Evolutionary conservation across 768 basidiomycete species (phyloP), one percentile per base, ranked within the genome.

Genomic region (Pisolithus marmoratus): DNA sequence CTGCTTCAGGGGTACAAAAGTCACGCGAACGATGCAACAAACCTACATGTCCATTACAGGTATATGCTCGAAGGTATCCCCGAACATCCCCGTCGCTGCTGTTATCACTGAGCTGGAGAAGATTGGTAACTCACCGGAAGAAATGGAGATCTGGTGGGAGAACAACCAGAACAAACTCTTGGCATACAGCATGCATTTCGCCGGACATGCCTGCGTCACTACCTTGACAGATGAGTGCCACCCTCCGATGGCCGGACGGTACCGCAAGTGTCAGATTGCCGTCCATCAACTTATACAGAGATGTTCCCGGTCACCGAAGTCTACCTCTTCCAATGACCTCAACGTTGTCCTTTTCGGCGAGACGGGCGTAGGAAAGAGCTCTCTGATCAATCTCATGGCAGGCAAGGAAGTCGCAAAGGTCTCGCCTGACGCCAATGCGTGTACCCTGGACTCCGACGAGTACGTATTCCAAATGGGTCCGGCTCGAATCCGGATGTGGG

Each of bases 321-420:
- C 58, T 1, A 22, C 20, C 14, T 51, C 54, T 9, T 58, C 62
- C 3, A 61, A 55, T 19, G 60, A 62, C n/a, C 9, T 64, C 24
- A 62, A 74, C 45, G 56, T 74, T 31, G 52, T 76, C 17, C 38
- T 76, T 17, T 76, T 76, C 40, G 74, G 74, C 1, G 73, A 74
- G 54, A 66, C 64, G 0, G 70, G 72, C 17, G 41, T 51, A 22
- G 55, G 55, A 20, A 56, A 53, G 43, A 56, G 55, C 37, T 66
- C 64, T 1, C 54, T 65, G 44, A 60, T 65, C 48, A 66, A 66
- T 27, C 53, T 66, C 7, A 60, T 67, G 19, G 62, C 66, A 0
- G 66, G 66, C 5, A 48, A 50, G 51, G 53, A 59, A 1, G 53
- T 66, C 20, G 66, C 65, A 7, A n/a, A 40, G 3, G 44, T 60